Evolutionary conservation across 2,329 filamentous ascomycete species (phyloP), one percentile per base, ranked within the genome.

Genomic region (Aspergillus sp.): DNA sequence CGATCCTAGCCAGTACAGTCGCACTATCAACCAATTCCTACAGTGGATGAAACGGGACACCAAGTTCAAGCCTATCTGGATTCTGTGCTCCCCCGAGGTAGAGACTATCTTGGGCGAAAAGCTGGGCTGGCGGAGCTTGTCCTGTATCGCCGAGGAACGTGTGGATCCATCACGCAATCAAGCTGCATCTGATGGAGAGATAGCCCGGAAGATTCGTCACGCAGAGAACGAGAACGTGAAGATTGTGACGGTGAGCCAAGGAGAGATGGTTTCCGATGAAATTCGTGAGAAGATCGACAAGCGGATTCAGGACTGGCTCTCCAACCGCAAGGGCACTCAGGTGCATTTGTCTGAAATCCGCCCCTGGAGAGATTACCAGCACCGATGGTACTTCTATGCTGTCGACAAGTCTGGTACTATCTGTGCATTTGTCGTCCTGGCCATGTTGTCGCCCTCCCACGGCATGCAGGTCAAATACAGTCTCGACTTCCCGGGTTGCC

Each of bases 381-480:
- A 96, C 62, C 82, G 90, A 11, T 85, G 88, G 51, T 96, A 95
- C 72, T 88, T 90, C 61, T 86, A 88, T 57, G 86, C 88, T 7
- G 77, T 84, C 52, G 86, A 86, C 52, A 76, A 79, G 58, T 78
- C 87, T 11, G 86, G 86, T 50, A 80, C 77, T 47, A 81, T 96
- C 44, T 77, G 77, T 34, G 85, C 86, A 30, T 78, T 96, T 46
- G 85, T 91, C n/a, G 83, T 91, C 7, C 74, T 96, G 57, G 86
- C 87, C 42, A 86, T 89, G 65, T 80, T 96, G 27, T 81, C 86
- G 4, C 88, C 89, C 2, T 75, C 80, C 31, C 81, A 94, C 62
- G 90, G 90, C 43, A 94, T 89, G 82, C 90, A 96, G 72, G 85
- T 95, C 62, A 96, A 96, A 73, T 95, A 93, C 74, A 87, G 86